Conservation (phyloP, 768 basidiomycete species). For the Podaxis carcinomalis region DNA sequence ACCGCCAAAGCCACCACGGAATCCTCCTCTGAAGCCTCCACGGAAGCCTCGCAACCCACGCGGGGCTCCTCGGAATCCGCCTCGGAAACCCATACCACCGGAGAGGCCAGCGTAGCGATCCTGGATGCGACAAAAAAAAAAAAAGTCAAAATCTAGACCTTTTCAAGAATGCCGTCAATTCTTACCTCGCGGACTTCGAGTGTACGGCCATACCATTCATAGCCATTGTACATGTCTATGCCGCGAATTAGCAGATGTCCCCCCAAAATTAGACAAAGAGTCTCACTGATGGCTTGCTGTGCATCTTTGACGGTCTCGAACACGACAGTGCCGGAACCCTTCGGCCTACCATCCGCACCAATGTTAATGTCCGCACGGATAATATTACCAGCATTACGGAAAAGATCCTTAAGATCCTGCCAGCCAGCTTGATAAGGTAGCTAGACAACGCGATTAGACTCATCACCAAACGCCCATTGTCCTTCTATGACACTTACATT, state of each 20-base stretch:
- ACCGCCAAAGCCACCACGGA: slow-evolving; percentile 56
- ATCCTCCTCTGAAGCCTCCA: slow-evolving; percentile 51
- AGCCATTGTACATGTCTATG: slow-evolving; percentile 93
- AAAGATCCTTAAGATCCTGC: slow-evolving; percentile 97
- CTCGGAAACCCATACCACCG: slow-evolving; percentile 62
- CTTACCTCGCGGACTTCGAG: slow-evolving; percentile 93
- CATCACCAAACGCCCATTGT: background rate
- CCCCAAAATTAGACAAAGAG: background rate
- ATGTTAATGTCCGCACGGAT: slow-evolving; percentile 95
- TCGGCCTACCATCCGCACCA: slow-evolving; percentile 87
- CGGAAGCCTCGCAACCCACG: slow-evolving; percentile 28
- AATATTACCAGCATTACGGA: slow-evolving; percentile 93
- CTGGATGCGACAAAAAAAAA: slow-evolving; percentile 27
- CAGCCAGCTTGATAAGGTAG: slow-evolving; percentile 96
- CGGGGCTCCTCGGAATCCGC: slow-evolving; percentile 39
- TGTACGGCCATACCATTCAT: slow-evolving; percentile 93
- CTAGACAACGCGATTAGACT: slow-evolving; percentile 22
- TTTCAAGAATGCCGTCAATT: background rate
- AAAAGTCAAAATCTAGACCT: background rate
- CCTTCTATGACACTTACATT: slow-evolving; percentile 52
- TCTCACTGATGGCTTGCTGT: slow-evolving; percentile 78
- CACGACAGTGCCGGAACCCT: slow-evolving; percentile 96
- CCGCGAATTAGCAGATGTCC: slow-evolving; percentile 9
- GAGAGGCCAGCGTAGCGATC: slow-evolving; percentile 87
- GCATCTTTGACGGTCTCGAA: slow-evolving; percentile 92